A percentile compares a stretch with the other conserved stretches of the same genome.
phyloP scores from a whole-genome alignment of 306 rosid genomes.

The Sphenostylis stenocarpa region DNA sequence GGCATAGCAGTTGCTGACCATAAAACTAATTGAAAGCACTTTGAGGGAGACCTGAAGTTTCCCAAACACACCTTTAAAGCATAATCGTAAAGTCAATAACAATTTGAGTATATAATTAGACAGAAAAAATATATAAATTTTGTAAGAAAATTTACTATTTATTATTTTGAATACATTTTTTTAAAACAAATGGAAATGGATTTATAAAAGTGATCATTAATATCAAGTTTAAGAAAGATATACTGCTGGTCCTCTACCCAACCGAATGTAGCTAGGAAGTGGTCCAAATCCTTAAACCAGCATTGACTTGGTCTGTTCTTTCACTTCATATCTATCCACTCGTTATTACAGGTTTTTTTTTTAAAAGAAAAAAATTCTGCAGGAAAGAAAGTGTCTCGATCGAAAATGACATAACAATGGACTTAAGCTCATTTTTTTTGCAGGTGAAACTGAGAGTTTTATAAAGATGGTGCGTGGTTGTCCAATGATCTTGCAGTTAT shows the following conservation, averaged over 20 bases:
- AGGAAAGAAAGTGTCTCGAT: background rate
- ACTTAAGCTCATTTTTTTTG: background rate
- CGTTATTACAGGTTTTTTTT: background rate
- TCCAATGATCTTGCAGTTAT: background rate
- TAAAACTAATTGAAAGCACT: background rate
- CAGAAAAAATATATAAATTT: too few species aligned
- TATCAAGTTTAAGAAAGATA: background rate
- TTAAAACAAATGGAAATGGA: too few species aligned
- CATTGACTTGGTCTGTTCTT: background rate
- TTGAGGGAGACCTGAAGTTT: background rate
- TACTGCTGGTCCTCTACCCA: background rate
- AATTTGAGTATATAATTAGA: too few species aligned
- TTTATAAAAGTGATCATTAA: too few species aligned
- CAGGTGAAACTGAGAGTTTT: background rate
- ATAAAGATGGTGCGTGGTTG: background rate
- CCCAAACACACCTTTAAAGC: background rate
- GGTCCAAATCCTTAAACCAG: background rate
- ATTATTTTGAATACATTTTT: too few species aligned
- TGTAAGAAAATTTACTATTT: too few species aligned
- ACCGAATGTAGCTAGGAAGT: background rate
- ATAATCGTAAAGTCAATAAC: too few species aligned
- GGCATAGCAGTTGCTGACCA: background rate
- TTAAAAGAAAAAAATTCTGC: too few species aligned
- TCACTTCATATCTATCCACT: background rate
- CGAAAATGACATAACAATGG: conserved; percentile 6